phyloP scores from a whole-genome alignment of 345 rosid species.

The Kernera saxatilis region DNA sequence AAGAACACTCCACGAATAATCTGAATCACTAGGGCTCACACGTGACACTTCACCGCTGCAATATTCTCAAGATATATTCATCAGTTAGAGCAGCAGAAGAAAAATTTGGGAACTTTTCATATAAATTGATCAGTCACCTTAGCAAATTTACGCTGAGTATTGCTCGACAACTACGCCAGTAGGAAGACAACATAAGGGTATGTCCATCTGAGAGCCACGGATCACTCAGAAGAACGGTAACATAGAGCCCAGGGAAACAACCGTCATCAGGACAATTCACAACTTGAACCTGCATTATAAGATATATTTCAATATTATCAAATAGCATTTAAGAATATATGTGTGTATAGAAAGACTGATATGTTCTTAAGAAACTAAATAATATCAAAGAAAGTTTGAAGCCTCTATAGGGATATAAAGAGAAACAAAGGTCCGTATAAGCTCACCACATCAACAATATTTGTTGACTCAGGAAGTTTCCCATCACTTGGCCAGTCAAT shows the following conservation, averaged over 20 bases:
- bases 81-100: conserved; percentile 10
- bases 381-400: neutral
- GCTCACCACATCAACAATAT: conserved; percentile 71
- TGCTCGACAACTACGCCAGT: conserved; percentile 67
- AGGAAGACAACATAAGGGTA: conserved; percentile 66
- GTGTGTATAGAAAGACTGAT: neutral
- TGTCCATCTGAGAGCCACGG: conserved; percentile 95
- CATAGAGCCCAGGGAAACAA: conserved; percentile 86
- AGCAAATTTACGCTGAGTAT: conserved; percentile 58
- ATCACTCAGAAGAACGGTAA: conserved; percentile 38
- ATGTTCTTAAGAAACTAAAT: neutral
- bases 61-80: conserved; percentile 15
- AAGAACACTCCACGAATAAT: conserved; percentile 63
- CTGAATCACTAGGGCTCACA: conserved; percentile 61
- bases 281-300: conserved; percentile 55
- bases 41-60: conserved; percentile 64
- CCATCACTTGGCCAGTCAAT: conserved; percentile 70
- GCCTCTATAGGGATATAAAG: neutral
- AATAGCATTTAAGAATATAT: neutral
- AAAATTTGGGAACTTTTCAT: neutral
- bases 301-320: neutral
- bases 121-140: conserved; percentile 40
- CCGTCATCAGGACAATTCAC: conserved; percentile 65
- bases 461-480: conserved; percentile 33
- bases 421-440: neutral